These are phyloP conservation scores for Phytophthora melonis DNA, from an alignment of 352 stramenopile species.

Conservation along the genomic window DNA sequence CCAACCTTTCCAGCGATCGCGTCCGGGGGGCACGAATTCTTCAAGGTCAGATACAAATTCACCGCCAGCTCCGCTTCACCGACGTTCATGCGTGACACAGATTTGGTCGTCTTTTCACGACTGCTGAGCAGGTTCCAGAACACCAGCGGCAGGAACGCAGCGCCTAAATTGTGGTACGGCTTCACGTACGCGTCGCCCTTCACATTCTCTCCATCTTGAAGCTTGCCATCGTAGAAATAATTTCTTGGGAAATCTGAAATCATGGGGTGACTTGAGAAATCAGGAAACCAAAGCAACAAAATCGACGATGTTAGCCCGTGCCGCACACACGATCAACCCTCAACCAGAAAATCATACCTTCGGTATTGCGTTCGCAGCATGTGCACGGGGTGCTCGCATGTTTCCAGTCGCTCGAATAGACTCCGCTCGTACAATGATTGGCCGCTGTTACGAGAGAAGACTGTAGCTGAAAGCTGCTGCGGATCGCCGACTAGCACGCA, in stretches of 20 bases:
- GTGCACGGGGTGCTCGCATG: constrained; percentile 87
- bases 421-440: constrained; percentile 92
- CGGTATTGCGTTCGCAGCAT: constrained; percentile 91
- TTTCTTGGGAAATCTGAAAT: constrained; percentile 88
- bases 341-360: constrained; percentile 42
- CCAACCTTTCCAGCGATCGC: constrained; percentile 84
- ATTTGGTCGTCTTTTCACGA: constrained; percentile 74
- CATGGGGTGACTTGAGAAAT: constrained; percentile 64
- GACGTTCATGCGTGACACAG: constrained; percentile 83
- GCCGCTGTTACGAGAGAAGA: constrained; percentile 89
- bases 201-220: constrained; percentile 88
- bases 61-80: constrained; percentile 87
- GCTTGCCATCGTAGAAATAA: constrained; percentile 88
- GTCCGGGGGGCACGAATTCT: constrained; percentile 84
- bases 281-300: constrained; percentile 5
- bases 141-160: constrained; percentile 81
- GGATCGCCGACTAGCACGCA: constrained; percentile 94
- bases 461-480: constrained; percentile 94
- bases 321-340: background rate
- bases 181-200: constrained; percentile 67
- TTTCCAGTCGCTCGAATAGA: constrained; percentile 94
- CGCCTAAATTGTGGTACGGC: constrained; percentile 80
- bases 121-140: constrained; percentile 90
- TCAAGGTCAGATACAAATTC: constrained; percentile 89
- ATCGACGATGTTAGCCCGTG: constrained; percentile 9